These are phyloP conservation scores for Santalum album DNA, from an alignment of 164 flowering plant species.

Conservation along the genomic window DNA sequence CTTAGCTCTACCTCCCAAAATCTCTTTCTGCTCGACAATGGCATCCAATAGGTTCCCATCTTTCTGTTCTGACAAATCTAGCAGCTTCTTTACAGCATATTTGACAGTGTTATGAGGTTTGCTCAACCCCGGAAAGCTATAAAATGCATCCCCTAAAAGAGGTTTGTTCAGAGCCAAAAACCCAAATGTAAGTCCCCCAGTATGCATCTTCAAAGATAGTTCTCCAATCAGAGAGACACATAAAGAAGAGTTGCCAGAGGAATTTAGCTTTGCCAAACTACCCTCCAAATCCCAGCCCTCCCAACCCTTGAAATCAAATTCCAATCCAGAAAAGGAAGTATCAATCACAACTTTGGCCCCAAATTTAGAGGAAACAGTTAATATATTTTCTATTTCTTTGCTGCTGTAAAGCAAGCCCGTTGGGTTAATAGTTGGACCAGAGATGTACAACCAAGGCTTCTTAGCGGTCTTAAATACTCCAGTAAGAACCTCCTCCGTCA, in stretches of 20 bases:
- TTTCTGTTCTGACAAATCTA: constrained; percentile 47
- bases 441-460: constrained; percentile 84
- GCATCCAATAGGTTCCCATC: constrained; percentile 32
- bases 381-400: constrained; percentile 47
- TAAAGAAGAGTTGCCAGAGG: constrained; percentile 31
- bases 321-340: constrained; percentile 85
- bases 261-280: constrained; percentile 35
- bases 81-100: constrained; percentile 72
- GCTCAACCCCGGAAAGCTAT: constrained; percentile 62
- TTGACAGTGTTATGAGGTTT: constrained; percentile 79
- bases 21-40: constrained; percentile 35
- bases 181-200: constrained; percentile 72
- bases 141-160: constrained; percentile 42
- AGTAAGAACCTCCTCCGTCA: constrained; percentile 46
- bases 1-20: constrained; percentile 36
- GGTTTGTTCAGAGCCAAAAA: constrained; percentile 60
- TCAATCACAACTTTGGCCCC: constrained; percentile 84
- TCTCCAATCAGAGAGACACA: constrained; percentile 71
- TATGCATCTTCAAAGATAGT: constrained; percentile 60
- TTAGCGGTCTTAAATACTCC: constrained; percentile 34
- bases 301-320: constrained; percentile 37
- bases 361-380: constrained; percentile 56
- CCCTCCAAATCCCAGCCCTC: constrained; percentile 60
- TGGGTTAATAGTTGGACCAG: constrained; percentile 84
- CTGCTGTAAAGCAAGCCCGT: constrained; percentile 75